Conservation (phyloP, 2,329 filamentous ascomycete genomes). For the Neofusicoccum sp. region DNA sequence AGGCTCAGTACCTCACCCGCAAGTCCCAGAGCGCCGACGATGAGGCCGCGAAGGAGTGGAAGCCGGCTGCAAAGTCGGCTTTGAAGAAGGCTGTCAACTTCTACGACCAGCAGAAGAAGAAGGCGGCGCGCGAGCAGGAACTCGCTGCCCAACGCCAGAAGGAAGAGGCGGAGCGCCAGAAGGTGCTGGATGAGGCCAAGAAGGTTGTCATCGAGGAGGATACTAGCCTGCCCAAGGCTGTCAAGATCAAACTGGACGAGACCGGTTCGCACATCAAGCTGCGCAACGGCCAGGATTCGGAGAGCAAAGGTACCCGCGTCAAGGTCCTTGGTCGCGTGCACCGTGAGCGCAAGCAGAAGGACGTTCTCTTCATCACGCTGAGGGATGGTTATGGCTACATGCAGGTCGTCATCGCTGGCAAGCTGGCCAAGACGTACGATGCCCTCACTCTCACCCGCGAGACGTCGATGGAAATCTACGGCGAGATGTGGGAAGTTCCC, state of each 20-base stretch:
- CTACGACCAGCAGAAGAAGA: conserved; percentile 77
- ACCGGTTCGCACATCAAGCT: conserved; percentile 59
- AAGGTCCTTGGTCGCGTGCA: conserved; percentile 81
- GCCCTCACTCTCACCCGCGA: conserved; percentile 81
- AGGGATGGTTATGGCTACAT: conserved; percentile 80
- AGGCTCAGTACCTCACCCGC: conserved; percentile 64
- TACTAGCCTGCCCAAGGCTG: conserved; percentile 66
- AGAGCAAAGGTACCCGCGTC: conserved; percentile 68
- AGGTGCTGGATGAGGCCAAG: conserved; percentile 78
- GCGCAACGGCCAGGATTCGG: conserved; percentile 49
- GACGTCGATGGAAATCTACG: conserved; percentile 80
- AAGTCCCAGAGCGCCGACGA: conserved; percentile 59
- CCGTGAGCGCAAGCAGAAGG: conserved; percentile 76
- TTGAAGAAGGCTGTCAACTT: conserved; percentile 80
- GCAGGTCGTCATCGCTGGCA: conserved; percentile 78
- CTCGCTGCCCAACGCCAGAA: conserved; percentile 69
- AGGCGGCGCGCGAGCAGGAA: conserved; percentile 74
- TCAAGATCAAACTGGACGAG: conserved; percentile 73
- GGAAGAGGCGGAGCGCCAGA: conserved; percentile 67
- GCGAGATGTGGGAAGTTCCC: conserved; percentile 80
- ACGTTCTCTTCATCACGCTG: conserved; percentile 82
- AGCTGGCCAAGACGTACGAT: conserved; percentile 88
- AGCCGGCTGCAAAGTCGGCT: conserved; percentile 77
- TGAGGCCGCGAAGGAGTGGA: conserved; percentile 67
- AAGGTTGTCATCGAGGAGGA: conserved; percentile 72